phyloP scores from a whole-genome alignment of 345 rosid species.

The Eutrema yunnanense region DNA sequence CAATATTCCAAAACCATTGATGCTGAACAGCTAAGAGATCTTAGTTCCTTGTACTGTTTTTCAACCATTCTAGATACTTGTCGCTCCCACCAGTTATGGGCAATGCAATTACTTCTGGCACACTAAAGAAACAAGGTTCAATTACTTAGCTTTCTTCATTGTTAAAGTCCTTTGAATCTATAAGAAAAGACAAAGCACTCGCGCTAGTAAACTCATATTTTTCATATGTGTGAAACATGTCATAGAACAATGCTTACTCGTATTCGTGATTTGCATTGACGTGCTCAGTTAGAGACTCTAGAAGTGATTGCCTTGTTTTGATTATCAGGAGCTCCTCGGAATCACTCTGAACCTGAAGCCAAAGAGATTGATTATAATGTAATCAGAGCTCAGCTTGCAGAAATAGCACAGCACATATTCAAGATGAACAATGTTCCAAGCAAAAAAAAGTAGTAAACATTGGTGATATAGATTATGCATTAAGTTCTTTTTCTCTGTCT shows the following conservation, averaged over 20 bases:
- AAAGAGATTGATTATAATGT: background rate
- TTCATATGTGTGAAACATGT: background rate
- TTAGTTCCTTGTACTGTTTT: conserved; percentile 78
- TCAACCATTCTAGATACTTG: conserved; percentile 78
- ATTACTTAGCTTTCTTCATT: background rate
- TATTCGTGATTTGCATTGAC: conserved; percentile 93
- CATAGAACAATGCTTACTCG: conserved; percentile 54
- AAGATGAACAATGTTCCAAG: conserved; percentile 1
- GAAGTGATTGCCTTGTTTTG: conserved; percentile 82
- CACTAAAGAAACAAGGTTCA: conserved; percentile 31
- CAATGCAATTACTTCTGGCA: conserved; percentile 87
- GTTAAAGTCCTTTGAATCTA: background rate
- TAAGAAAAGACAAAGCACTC: background rate
- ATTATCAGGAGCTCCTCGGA: conserved; percentile 85
- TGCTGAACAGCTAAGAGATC: background rate
- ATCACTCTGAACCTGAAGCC: conserved; percentile 69
- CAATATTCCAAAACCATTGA: conserved; percentile 8
- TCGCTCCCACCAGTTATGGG: conserved; percentile 78
- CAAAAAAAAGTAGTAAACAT: background rate
- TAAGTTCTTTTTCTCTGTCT: background rate
- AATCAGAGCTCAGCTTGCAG: background rate
- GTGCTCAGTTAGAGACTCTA: conserved; percentile 74
- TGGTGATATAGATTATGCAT: background rate
- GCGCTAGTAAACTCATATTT: background rate
- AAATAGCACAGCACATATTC: background rate